Base-by-base conservation (phyloP, 2,329 filamentous ascomycete species). In the Cadophora sp. region DNA sequence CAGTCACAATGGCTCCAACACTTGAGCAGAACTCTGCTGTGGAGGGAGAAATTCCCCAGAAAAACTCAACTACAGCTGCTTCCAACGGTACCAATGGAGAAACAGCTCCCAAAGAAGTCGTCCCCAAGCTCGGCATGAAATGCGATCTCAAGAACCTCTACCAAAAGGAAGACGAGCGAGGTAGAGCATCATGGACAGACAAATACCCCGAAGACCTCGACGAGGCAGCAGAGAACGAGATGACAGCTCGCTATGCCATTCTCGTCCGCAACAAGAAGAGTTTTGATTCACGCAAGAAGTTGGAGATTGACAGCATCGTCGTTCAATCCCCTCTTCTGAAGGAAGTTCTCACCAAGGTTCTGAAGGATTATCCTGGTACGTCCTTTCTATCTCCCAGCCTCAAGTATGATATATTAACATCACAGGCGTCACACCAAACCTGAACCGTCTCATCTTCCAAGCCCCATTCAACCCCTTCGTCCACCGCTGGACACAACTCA, bases 381-480 rank as follows among this genome's bases (percentile, higher is more conserved):
- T 58, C 24, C 9, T 39, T n/a, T 33, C 13, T n/a, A 33, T 39
- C 9, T 41, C 39, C 33, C 7, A 8, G 14, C 51, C 30, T 22
- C 8, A 39, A 33, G 4, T 11, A 30, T 13, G 4, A 43, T 24
- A 58, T 43, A 14, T 36, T 55, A 47, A 45, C 22, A 14, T 85
- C 86, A 0, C 53, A 70, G 87, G 88, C 0, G 80, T 91, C 36
- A 85, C 86, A 2, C 84, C 85, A 41, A 82, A 81, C 13, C 79
- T 91, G 30, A 82, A 87, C n/a, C 82, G 86, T 1, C 80, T 91
- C 1, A 85, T 86, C 64, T 90, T 92, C 68, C 76, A 79, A 8
- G 84, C 83, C 0, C 87, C 87, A 0, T 91, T 91, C 68, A 80
- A 85, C 70, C 85, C 87, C 0, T 86, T 92, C 59, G 85, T 91